A percentile compares a stretch with the other conserved stretches of the same genome.
phyloP scores from a whole-genome alignment of 768 basidiomycete species.

The Termitomyces sp. region DNA sequence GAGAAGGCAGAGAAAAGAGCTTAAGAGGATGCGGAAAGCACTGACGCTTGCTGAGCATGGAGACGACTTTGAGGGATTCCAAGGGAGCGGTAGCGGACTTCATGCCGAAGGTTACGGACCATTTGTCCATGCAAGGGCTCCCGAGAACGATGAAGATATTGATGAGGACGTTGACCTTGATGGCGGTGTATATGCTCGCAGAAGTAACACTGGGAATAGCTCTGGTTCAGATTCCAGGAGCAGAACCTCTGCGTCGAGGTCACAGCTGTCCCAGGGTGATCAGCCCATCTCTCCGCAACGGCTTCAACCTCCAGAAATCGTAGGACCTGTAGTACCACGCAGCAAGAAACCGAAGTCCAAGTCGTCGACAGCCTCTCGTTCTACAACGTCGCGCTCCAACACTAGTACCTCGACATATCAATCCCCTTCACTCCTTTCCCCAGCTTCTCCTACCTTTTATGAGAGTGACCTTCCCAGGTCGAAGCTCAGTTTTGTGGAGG shows the following conservation, averaged over 20 bases:
- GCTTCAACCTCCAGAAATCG: neutral
- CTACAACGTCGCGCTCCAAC: slow-evolving; percentile 18
- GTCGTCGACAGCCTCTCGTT: slow-evolving; percentile 27
- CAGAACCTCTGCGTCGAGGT: slow-evolving; percentile 48
- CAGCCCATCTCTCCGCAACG: neutral
- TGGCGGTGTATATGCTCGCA: slow-evolving; percentile 47
- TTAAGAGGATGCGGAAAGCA: slow-evolving; percentile 30
- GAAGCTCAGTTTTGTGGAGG: slow-evolving; percentile 2
- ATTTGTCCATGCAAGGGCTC: slow-evolving; percentile 5
- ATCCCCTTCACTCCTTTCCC: slow-evolving; percentile 40
- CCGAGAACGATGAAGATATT: slow-evolving; percentile 27
- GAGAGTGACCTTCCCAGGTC: slow-evolving; percentile 2
- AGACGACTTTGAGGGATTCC: slow-evolving; percentile 62
- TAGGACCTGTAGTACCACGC: neutral
- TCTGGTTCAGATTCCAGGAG: slow-evolving; percentile 59
- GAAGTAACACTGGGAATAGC: slow-evolving; percentile 20
- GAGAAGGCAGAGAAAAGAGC: slow-evolving; percentile 16
- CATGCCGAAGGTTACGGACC: slow-evolving; percentile 16
- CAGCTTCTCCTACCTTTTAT: slow-evolving; percentile 29
- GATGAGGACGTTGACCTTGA: slow-evolving; percentile 58
- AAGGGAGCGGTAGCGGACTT: slow-evolving; percentile 29
- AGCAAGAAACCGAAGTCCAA: slow-evolving; percentile 22
- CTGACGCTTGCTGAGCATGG: slow-evolving; percentile 27
- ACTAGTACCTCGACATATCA: slow-evolving; percentile 37
- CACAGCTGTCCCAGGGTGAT: slow-evolving; percentile 12